Evolutionary conservation across 441 rosid species (phyloP), one percentile per base, ranked within the genome.

Genomic region (Mallotus repandus): DNA sequence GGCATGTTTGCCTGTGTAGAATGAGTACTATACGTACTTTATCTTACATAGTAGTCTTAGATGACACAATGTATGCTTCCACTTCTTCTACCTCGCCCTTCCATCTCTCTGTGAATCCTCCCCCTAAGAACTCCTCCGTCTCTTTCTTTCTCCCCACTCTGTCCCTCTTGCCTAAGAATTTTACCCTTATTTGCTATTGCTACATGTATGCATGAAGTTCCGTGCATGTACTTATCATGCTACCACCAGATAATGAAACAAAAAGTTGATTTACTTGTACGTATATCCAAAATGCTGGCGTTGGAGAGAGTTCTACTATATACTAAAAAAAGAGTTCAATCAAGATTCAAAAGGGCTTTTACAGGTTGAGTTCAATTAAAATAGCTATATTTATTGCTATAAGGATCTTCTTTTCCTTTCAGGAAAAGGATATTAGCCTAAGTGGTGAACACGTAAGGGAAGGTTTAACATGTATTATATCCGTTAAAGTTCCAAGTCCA

Each of bases 361-460:
- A 58, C 59, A 52, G 38, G 9, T 62, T 67, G 29, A 55, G 35
- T 55, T 49, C 63, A 55, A 29, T 63, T 49, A 54, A 48, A 63
- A 35, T 71, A 68, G 48, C 43, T 70, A 32, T 70, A 38, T 25
- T 60, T 76, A 45, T 68, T 63, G 12, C 79, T 50, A 2, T 21
- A 70, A 66, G 50, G 35, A 56, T 63, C 58, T 60, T 68, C 15
- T 54, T 70, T 29, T 83, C 35, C 55, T 79, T 82, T 43, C 87
- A 95, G 98, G 97, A 96, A 25, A 96, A 91, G 81, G 99, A 93
- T 81, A 87, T 92, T 59, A 94, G 74, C 85, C 82, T 96, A 82
- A 89, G 97, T 63, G 98, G 99, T 70, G 98, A 96, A 82, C 98
- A 96, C 81, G 98, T 96, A 9, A 87, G 99, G 86, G 99, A 96